Conservation (phyloP, 768 basidiomycete species). For the Coprinopsis cinerea region DNA sequence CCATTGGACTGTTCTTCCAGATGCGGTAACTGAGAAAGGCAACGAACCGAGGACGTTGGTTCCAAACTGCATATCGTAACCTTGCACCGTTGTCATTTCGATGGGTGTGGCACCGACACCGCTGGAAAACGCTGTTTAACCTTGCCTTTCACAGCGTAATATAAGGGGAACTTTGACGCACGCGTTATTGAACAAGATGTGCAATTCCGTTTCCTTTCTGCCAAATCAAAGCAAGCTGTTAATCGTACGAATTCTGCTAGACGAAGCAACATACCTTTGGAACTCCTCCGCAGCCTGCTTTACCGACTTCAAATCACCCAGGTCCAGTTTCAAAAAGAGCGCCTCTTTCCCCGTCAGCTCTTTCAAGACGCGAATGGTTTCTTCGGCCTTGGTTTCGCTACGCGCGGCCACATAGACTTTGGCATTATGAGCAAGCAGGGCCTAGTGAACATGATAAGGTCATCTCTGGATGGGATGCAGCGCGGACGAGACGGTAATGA, state of each 20-base stretch:
- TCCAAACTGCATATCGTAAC: constrained; percentile 53
- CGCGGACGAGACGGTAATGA: background rate
- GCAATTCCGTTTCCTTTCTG: constrained; percentile 37
- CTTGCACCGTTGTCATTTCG: constrained; percentile 42
- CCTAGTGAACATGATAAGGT: constrained; percentile 24
- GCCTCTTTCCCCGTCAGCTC: constrained; percentile 41
- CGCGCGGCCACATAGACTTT: constrained; percentile 60
- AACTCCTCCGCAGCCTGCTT: constrained; percentile 38
- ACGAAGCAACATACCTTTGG: constrained; percentile 27
- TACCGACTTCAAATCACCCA: constrained; percentile 35
- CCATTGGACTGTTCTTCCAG: too few species aligned
- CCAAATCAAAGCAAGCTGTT: background rate
- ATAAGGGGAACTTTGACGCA: constrained; percentile 15
- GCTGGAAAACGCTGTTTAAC: constrained; percentile 24
- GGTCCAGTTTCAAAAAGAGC: constrained; percentile 35
- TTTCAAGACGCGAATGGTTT: constrained; percentile 49
- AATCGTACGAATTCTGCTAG: constrained; percentile 11
- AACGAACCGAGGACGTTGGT: constrained; percentile 44
- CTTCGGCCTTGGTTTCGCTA: constrained; percentile 34
- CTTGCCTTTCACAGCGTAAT: background rate
- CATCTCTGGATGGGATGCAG: background rate
- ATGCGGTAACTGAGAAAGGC: too few species aligned
- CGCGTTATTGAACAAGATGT: constrained; percentile 46
- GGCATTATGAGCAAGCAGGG: constrained; percentile 53
- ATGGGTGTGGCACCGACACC: constrained; percentile 44